A percentile compares a stretch with the other conserved stretches of the same genome.
phyloP scores from a whole-genome alignment of 352 stramenopile genomes.

The Phytophthora pluvialis region DNA sequence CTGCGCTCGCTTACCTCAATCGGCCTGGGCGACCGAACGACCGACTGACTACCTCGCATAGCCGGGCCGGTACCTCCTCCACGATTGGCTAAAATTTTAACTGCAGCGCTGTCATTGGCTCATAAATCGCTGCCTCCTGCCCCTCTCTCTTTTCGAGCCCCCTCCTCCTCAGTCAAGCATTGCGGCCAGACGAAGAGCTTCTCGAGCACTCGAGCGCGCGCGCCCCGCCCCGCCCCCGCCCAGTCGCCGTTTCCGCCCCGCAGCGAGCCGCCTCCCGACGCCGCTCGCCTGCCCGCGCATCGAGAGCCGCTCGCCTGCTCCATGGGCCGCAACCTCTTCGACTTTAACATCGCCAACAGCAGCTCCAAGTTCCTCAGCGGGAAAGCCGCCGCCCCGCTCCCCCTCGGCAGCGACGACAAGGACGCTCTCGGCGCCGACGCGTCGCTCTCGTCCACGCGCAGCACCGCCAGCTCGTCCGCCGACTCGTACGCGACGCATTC shows the following conservation, averaged over 20 bases:
- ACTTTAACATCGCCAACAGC: slow-evolving; percentile 48
- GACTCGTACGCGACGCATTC: slow-evolving; percentile 25
- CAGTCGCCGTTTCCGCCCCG: slow-evolving; percentile 11
- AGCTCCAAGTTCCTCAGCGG: slow-evolving; percentile 45
- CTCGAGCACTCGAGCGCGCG: not conserved
- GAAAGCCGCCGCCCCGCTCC: slow-evolving; percentile 10
- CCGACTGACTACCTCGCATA: slow-evolving; percentile 27
- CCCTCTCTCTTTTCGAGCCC: slow-evolving; percentile 9
- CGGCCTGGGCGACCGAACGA: slow-evolving; percentile 25
- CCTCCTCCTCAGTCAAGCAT: slow-evolving; percentile 19
- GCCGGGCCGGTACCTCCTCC: not conserved
- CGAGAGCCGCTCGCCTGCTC: slow-evolving; percentile 14
- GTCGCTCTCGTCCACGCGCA: slow-evolving; percentile 36
- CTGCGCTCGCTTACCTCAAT: slow-evolving; percentile 8
- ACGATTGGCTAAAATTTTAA: slow-evolving; percentile 21
- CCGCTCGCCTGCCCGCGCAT: not conserved
- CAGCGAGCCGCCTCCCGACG: slow-evolving; percentile 5
- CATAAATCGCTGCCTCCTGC: not conserved
- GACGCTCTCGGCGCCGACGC: slow-evolving; percentile 10
- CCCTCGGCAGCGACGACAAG: slow-evolving; percentile 8
- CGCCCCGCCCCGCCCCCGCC: too few species aligned
- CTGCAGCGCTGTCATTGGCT: slow-evolving; percentile 1
- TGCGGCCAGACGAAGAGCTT: slow-evolving; percentile 15
- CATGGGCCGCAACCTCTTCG: slow-evolving; percentile 48
- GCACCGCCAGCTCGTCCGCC: slow-evolving; percentile 37